These are phyloP conservation scores for Suhomyces terraborum DNA, from an alignment of 1,139 yeast genomes.

Conservation along the genomic window DNA sequence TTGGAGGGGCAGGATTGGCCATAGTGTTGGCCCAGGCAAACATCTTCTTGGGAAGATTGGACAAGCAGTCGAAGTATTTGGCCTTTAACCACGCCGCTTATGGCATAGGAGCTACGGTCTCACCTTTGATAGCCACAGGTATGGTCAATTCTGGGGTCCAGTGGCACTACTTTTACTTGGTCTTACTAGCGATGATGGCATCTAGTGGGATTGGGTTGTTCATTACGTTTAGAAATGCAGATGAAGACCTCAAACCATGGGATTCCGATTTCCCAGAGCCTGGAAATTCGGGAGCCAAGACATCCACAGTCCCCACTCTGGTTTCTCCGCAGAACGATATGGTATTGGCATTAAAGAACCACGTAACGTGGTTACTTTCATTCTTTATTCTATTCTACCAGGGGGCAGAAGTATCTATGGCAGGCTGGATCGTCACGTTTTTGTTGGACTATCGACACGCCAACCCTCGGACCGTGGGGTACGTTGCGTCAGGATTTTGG, in stretches of 20 bases:
- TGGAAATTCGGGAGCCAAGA: background rate
- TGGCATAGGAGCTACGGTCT: constrained; percentile 63
- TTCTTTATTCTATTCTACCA: constrained; percentile 59
- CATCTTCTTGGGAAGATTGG: constrained; percentile 54
- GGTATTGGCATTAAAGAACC: constrained; percentile 39
- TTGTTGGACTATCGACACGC: constrained; percentile 58
- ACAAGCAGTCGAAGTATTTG: constrained; percentile 49
- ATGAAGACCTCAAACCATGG: constrained; percentile 26
- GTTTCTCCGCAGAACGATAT: constrained; percentile 9
- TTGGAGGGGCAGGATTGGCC: constrained; percentile 64
- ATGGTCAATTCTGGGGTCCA: constrained; percentile 47
- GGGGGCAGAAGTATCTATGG: constrained; percentile 67
- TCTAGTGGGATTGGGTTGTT: constrained; percentile 28
- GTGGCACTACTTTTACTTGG: constrained; percentile 58
- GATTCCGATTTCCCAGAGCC: constrained; percentile 7
- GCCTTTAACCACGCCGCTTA: constrained; percentile 61
- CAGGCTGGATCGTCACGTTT: constrained; percentile 74
- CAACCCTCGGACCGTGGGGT: constrained; percentile 48
- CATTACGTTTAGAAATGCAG: constrained; percentile 45
- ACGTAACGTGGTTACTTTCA: constrained; percentile 57
- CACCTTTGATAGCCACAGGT: constrained; percentile 60
- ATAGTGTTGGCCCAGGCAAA: constrained; percentile 57
- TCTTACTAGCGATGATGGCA: constrained; percentile 45
- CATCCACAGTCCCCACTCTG: background rate
- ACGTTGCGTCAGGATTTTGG: constrained; percentile 72